Percentiles rank a stretch among this genome's conserved stretches.
Evolutionary conservation across 257 asterid genomes (phyloP).

Genomic region (Verbascum thapsus): DNA sequence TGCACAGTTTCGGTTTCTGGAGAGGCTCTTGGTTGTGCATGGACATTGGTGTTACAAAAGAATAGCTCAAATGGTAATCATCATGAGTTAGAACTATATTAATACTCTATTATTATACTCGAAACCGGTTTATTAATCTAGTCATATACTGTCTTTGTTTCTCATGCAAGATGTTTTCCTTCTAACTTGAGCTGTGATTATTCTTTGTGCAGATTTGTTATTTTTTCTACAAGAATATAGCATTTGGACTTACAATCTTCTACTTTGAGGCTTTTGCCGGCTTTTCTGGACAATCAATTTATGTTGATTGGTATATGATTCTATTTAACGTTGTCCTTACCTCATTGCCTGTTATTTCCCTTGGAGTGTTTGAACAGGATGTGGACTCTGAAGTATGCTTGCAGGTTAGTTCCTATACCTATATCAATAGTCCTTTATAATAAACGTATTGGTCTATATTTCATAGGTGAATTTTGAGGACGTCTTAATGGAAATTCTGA

Average conservation of each 20-base stretch:
- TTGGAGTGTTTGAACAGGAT: conserved; percentile 97
- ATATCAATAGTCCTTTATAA: background rate
- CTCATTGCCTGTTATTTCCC: conserved; percentile 92
- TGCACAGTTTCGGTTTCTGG: conserved; percentile 93
- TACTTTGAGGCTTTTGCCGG: conserved; percentile 96
- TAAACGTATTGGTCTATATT: too few relatives aligned
- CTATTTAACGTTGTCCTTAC: conserved; percentile 92
- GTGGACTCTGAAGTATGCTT: conserved; percentile 95
- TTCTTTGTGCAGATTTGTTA: conserved; percentile 79
- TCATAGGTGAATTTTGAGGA: conserved; percentile 13
- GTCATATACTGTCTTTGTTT: too few relatives aligned
- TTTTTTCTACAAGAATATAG: conserved; percentile 98
- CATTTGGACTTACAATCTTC: conserved; percentile 97
- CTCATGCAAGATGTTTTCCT: background rate
- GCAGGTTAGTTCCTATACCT: conserved; percentile 55
- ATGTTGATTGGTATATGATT: conserved; percentile 93
- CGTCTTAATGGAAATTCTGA: too few relatives aligned
- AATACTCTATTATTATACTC: conserved; percentile 14
- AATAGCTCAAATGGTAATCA: conserved; percentile 94
- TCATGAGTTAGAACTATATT: conserved; percentile 10
- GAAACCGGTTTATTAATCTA: background rate
- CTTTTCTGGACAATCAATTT: conserved; percentile 93
- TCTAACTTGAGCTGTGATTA: conserved; percentile 20
- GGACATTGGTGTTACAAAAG: conserved; percentile 99
- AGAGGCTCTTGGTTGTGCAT: conserved; percentile 91